Conservation (phyloP, 495 filamentous ascomycete species). For the Xylaria intraflava region DNA sequence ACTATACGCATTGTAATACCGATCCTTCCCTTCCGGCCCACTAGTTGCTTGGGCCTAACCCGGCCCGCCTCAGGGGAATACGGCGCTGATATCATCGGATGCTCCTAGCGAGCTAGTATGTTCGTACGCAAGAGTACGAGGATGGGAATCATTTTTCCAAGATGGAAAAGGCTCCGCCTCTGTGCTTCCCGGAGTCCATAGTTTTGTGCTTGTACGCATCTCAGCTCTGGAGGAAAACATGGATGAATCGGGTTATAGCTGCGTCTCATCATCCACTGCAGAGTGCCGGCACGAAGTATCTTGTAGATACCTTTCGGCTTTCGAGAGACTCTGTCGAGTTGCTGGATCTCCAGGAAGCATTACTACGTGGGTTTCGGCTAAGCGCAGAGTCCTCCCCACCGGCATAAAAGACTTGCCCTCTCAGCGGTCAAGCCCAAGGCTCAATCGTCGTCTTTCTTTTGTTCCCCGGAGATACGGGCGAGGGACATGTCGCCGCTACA, state of each 20-base stretch:
- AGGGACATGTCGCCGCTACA: conserved; percentile 17
- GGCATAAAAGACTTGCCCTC: conserved; percentile 20
- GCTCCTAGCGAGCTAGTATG: not conserved
- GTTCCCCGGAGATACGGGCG: conserved; percentile 21
- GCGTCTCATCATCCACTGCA: conserved; percentile 30
- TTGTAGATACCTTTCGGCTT: conserved; percentile 5
- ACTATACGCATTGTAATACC: not conserved
- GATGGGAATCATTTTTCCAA: conserved; percentile 8
- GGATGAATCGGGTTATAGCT: conserved; percentile 32
- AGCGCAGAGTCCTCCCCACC: conserved; percentile 27
- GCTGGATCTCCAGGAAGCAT: conserved; percentile 8
- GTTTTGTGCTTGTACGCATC: conserved; percentile 29
- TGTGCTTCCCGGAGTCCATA: conserved; percentile 27
- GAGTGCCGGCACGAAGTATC: conserved; percentile 17
- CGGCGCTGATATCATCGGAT: conserved; percentile 2
- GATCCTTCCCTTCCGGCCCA: not conserved
- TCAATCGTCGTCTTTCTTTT: conserved; percentile 15
- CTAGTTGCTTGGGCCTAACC: not conserved
- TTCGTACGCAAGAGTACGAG: not conserved
- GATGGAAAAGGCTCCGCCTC: conserved; percentile 16
- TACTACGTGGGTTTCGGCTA: conserved; percentile 27
- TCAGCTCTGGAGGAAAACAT: conserved; percentile 29
- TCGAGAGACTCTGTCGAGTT: conserved; percentile 8
- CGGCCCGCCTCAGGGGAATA: not conserved
- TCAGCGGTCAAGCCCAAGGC: conserved; percentile 32